These are phyloP conservation scores for Talaromyces wortmannii DNA, from an alignment of 495 filamentous ascomycete species.

Conservation along the genomic window DNA sequence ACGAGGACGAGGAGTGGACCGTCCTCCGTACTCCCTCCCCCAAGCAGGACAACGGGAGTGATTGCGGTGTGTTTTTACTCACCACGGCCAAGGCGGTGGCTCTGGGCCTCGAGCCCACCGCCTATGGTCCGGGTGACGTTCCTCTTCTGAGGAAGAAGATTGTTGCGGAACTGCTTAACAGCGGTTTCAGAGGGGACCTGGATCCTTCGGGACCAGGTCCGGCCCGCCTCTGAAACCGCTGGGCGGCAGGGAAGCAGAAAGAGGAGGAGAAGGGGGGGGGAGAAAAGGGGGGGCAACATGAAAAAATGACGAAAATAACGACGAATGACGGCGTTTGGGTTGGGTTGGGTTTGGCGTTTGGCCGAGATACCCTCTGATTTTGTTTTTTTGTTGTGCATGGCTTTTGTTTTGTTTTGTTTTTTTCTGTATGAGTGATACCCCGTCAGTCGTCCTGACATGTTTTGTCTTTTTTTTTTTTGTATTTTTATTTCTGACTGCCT, in stretches of 20 bases:
- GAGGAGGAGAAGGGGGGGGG: no score
- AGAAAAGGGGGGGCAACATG: no score
- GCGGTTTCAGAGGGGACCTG: constrained; percentile 49
- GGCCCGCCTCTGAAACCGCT: no score
- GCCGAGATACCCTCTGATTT: not conserved
- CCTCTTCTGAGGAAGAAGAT: constrained; percentile 53
- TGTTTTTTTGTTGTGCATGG: not conserved
- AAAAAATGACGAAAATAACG: no score
- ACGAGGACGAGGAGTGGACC: constrained; percentile 56
- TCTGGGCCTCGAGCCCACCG: constrained; percentile 53
- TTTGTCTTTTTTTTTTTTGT: not conserved
- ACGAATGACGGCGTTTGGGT: not conserved
- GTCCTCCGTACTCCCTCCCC: constrained; percentile 38
- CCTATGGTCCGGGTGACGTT: constrained; percentile 52
- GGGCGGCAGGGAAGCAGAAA: no score
- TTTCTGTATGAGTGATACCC: constrained; percentile 14
- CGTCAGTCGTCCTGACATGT: constrained; percentile 18
- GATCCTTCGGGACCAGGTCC: constrained; percentile 9
- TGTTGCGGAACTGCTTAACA: constrained; percentile 62
- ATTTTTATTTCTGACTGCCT: constrained; percentile 10
- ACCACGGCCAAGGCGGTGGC: constrained; percentile 67
- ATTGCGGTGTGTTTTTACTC: constrained; percentile 77
- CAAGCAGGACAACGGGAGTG: constrained; percentile 60
- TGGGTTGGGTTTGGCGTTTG: not conserved
- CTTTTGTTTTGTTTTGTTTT: not conserved